Percentiles rank a stretch among this genome's conserved stretches.
phyloP scores from a whole-genome alignment of 768 basidiomycete species.

The Mycena pura region DNA sequence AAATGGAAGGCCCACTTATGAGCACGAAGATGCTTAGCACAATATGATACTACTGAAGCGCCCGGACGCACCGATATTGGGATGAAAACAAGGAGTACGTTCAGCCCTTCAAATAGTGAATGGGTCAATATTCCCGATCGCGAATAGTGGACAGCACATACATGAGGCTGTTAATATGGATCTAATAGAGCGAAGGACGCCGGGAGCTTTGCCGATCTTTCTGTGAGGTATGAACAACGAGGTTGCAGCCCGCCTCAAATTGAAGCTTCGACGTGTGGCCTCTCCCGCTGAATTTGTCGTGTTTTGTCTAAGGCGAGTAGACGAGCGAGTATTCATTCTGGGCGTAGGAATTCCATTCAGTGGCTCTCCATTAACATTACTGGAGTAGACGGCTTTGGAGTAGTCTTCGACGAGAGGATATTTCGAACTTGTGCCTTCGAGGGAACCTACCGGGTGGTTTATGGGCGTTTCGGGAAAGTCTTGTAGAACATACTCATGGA shows the following conservation, averaged over 20 bases:
- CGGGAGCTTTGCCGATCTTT: conserved; percentile 53
- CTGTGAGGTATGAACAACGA: conserved; percentile 46
- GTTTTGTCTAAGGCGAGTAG: background rate
- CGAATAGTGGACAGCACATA: conserved; percentile 35
- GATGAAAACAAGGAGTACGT: conserved; percentile 74
- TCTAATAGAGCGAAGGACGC: conserved; percentile 51
- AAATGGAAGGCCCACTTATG: conserved; percentile 86
- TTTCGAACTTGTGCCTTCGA: conserved; percentile 13
- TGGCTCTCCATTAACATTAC: too few species aligned
- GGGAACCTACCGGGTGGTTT: background rate
- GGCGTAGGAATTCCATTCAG: conserved; percentile 18
- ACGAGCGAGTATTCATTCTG: background rate
- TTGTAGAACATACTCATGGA: conserved; percentile 18
- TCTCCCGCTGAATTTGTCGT: background rate
- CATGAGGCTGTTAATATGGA: conserved; percentile 68
- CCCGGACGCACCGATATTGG: conserved; percentile 65
- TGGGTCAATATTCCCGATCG: background rate
- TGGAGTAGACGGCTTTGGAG: too few species aligned
- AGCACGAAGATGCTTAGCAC: conserved; percentile 2
- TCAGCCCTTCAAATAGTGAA: conserved; percentile 65
- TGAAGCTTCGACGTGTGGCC: conserved; percentile 24
- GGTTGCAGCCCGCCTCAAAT: conserved; percentile 27
- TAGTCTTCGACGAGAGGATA: conserved; percentile 18
- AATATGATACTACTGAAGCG: background rate
- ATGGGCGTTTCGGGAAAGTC: conserved; percentile 5